Percentiles rank a stretch among this genome's conserved stretches.
These are phyloP conservation scores for Hebeloma cylindrosporum DNA, from an alignment of 768 basidiomycete genomes.

Conservation along the genomic window DNA sequence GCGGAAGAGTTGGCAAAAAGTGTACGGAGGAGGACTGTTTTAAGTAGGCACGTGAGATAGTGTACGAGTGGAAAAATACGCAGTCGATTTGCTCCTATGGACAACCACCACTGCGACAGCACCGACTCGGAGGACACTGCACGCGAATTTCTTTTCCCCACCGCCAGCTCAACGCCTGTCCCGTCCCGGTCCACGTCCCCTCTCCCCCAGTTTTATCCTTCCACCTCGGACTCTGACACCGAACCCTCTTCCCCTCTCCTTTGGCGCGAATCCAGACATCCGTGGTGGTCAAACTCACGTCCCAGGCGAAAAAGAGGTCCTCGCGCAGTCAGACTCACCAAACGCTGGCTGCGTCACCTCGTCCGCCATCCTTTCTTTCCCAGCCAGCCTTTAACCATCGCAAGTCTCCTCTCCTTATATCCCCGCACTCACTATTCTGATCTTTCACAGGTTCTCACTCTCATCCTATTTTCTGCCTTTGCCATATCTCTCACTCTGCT, in stretches of 20 bases:
- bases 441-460: conserved; percentile 29
- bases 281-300: conserved; percentile 58
- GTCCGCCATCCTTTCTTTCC: conserved; percentile 77
- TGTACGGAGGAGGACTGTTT: conserved; percentile 52
- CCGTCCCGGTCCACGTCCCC: conserved; percentile 67
- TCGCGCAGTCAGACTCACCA: conserved; percentile 47
- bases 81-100: conserved; percentile 6
- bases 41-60: conserved; percentile 28
- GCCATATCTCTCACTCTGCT: conserved; percentile 82
- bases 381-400: conserved; percentile 78
- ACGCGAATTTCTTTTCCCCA: conserved; percentile 34
- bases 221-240: conserved; percentile 60
- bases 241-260: conserved; percentile 50
- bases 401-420: conserved; percentile 36
- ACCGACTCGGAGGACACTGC: conserved; percentile 41
- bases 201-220: conserved; percentile 51
- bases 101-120: conserved; percentile 42
- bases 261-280: conserved; percentile 45
- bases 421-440: conserved; percentile 8
- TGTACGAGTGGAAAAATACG: conserved; percentile 2
- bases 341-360: conserved; percentile 53
- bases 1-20: conserved; percentile 70
- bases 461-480: conserved; percentile 74
- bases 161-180: conserved; percentile 49
- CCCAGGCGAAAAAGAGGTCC: conserved; percentile 54